Base-by-base conservation (phyloP, 2,329 filamentous ascomycete genomes). In the Harringtonia aguacate region DNA sequence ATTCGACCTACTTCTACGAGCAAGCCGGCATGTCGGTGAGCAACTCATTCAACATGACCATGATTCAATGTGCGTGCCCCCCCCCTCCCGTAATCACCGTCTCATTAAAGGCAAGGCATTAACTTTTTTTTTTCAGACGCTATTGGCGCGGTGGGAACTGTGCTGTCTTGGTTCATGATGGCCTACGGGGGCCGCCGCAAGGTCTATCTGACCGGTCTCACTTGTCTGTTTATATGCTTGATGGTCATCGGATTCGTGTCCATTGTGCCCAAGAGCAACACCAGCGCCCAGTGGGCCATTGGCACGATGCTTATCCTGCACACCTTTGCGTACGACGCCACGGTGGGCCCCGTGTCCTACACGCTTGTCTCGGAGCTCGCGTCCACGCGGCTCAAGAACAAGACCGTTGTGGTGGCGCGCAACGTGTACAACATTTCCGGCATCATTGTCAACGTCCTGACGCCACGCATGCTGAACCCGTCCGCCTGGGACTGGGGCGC, bases 401-500 rank as follows among this genome's bases (percentile, higher is more conserved):
- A 95, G 69, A 94, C 89, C 0, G 84, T 52, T 15, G 50, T 51
- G 4, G 37, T 53, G 7, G 50, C 49, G 18, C 49, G 50, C 14
- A 47, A 40, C 22, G 46, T 52, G 5, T 52, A 51, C 69, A 89
- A 92, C 56, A 67, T 94, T 41, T 84, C 89, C 36, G 82, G 77
- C 50, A 94, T 95, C 52, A 65, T 94, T 54, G 86, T 80, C 57
- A 81, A 79, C 41, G 82, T 94, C 4, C 63, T 95, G 33, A 94
- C 86, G 0, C 88, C 88, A 0, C 94, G 94, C 64, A 95, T 95
- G 88, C 73, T 94, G 35, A 95, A 95, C 64, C 86, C 88, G 0
- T 73, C 70, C 1, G 83, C 79, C 1, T 95, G 89, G 88, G 69
- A 94, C 62, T 95, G 87, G 88, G 72, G 77, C 48, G 92, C 90